Conservation (phyloP, 768 basidiomycete species). For the Trametes elegans region DNA sequence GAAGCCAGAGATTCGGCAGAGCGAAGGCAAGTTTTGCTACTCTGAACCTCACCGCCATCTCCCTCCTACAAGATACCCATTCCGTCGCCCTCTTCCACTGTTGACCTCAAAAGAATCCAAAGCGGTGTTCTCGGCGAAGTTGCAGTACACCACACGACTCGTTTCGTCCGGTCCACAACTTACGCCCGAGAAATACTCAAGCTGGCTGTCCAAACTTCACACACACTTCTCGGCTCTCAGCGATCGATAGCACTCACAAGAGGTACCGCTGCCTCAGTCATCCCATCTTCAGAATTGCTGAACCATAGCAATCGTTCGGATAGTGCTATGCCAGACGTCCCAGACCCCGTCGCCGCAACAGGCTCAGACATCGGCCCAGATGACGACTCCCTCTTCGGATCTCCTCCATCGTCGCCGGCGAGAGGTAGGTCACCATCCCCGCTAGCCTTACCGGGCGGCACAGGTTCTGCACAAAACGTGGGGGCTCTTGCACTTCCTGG, state of each 20-base stretch:
- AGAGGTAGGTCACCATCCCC: slow-evolving; percentile 77
- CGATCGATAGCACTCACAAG: slow-evolving; percentile 21
- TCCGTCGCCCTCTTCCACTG: background rate
- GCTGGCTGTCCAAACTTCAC: slow-evolving; percentile 9
- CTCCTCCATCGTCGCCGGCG: slow-evolving; percentile 65
- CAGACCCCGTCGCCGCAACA: background rate
- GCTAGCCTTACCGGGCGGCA: slow-evolving; percentile 55
- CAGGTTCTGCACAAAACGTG: slow-evolving; percentile 75
- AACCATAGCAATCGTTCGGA: background rate
- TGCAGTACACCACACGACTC: no score
- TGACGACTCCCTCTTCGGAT: slow-evolving; percentile 80
- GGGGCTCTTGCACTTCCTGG: slow-evolving; percentile 98
- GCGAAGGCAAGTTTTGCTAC: slow-evolving; percentile 10
- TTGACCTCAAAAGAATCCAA: no score
- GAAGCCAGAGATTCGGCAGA: background rate
- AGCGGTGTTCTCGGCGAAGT: no score
- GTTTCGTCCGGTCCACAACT: background rate
- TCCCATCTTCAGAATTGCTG: background rate
- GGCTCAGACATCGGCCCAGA: slow-evolving; percentile 33
- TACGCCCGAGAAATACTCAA: background rate
- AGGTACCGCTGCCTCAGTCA: slow-evolving; percentile 4
- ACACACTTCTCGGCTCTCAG: background rate
- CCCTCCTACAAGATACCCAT: slow-evolving; percentile 1
- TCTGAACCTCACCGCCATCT: slow-evolving; percentile 1
- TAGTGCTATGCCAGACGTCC: slow-evolving; percentile 26